These are phyloP conservation scores for Penicillium lividum DNA, from an alignment of 495 filamentous ascomycete species.

Conservation along the genomic window DNA sequence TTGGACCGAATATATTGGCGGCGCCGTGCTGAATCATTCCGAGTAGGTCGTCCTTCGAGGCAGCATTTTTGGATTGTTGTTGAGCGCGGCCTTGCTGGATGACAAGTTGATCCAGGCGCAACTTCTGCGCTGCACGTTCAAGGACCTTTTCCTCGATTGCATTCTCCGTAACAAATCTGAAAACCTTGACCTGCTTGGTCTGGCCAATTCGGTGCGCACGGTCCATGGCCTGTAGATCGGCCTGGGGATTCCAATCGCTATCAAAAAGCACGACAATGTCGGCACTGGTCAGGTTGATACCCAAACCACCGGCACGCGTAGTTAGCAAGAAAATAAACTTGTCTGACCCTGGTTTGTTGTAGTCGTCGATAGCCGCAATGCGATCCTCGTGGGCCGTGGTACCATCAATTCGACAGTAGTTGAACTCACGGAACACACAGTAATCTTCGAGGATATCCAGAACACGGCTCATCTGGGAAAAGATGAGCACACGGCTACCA, in stretches of 20 bases:
- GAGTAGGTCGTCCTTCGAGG: constrained; percentile 93
- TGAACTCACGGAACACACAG: constrained; percentile 89
- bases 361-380: constrained; percentile 96
- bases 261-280: constrained; percentile 99
- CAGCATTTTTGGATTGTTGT: constrained; percentile 79
- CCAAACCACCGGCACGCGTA: constrained; percentile 93
- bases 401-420: constrained; percentile 98
- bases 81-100: constrained; percentile 98
- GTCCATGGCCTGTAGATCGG: constrained; percentile 98
- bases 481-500: constrained; percentile 92
- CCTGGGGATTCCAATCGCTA: constrained; percentile 99
- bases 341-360: constrained; percentile 92
- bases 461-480: constrained; percentile 98
- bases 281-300: constrained; percentile 94
- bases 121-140: constrained; percentile 94
- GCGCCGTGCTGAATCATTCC: constrained; percentile 99
- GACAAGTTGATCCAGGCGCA: constrained; percentile 97
- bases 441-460: constrained; percentile 98
- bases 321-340: constrained; percentile 99
- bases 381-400: constrained; percentile 97
- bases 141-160: constrained; percentile 99
- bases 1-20: constrained; percentile 81
- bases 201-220: constrained; percentile 98
- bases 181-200: constrained; percentile 96
- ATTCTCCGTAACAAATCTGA: constrained; percentile 95